phyloP scores from a whole-genome alignment of 768 basidiomycete species.

The Crepidotus variabilis region DNA sequence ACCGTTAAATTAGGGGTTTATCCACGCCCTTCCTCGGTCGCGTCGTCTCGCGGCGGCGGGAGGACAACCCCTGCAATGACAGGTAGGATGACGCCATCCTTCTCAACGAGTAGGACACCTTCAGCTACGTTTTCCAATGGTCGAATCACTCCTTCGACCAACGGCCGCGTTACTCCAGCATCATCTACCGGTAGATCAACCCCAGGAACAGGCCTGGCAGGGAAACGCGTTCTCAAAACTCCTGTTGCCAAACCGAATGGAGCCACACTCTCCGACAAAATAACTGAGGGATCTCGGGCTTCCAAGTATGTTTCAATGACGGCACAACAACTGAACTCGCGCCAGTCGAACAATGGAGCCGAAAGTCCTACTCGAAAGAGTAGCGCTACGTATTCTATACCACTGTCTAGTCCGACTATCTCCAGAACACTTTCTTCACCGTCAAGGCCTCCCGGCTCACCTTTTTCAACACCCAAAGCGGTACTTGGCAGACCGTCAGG shows the following conservation, averaged over 20 bases:
- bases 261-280: conserved; percentile 35
- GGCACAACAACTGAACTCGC: conserved; percentile 69
- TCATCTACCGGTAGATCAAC: conserved; percentile 32
- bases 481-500: conserved; percentile 19
- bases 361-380: conserved; percentile 27
- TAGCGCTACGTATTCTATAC: conserved; percentile 1
- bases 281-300: conserved; percentile 82
- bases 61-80: conserved; percentile 56
- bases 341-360: conserved; percentile 23
- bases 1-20: conserved; percentile 55
- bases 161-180: conserved; percentile 50
- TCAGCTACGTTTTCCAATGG: conserved; percentile 36
- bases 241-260: conserved; percentile 25
- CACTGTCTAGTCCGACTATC: conserved; percentile 23
- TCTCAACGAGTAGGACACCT: conserved; percentile 29
- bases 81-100: conserved; percentile 50
- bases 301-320: conserved; percentile 84
- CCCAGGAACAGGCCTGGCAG: conserved; percentile 33
- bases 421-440: conserved; percentile 36
- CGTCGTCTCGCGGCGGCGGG: conserved; percentile 61
- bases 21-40: conserved; percentile 72
- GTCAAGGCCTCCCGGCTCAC: conserved; percentile 50
- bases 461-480: conserved; percentile 68
- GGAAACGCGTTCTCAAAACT: conserved; percentile 30
- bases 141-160: conserved; percentile 35